Evolutionary conservation across 23 red algal genomes (phyloP), one percentile per base, ranked within the genome.

Genomic region (Gracilaria gracilis): DNA sequence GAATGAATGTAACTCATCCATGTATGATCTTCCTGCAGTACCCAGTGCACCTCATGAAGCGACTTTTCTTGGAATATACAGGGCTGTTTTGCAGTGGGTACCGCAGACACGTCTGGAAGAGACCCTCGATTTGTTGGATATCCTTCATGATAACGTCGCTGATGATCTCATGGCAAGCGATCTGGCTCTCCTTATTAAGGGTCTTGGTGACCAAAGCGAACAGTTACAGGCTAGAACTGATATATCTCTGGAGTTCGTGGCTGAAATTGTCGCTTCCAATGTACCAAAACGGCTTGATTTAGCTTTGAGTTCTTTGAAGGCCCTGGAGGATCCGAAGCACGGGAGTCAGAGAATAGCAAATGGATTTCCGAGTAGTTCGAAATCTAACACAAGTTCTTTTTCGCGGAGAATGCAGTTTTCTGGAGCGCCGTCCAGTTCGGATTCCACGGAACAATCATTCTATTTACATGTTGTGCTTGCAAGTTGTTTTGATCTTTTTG

Each of bases 401-500:
- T 9, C 54, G 23, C 64, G 87, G 79, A 61, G 62, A 65, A 81
- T 81, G 53, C 87, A 80, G 12, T 8, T 90, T 33, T 57, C 76
- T 19, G 50, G 62, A 73, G 50, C 37, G 11, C 37, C 38, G 6
- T 31, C 74, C 0, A 55, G 31, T 25, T 57, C 57, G 39, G 75
- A 90, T 38, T 74, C 90, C 3, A 93, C 75, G 47, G 53, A 53
- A 23, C 71, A 74, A 39, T 94, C 87, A 13, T 92, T 96, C 31
- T 92, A 91, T 80, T 23, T 96, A 25, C 94, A 96, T 72, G 88
- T 96, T 36, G 75, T 92, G 13, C 50, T 96, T 7, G 61, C 88
- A 57, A 92, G 87, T 69, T 96, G 94, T 48, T 96, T 96, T 81
- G 94, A 96, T 53, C 46, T 64, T 36, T 96, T 91, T 57, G 89